Percentiles rank a stretch among this genome's conserved stretches.
Conservation (phyloP, 768 basidiomycete genomes). For the Lactarius akahatsu region DNA sequence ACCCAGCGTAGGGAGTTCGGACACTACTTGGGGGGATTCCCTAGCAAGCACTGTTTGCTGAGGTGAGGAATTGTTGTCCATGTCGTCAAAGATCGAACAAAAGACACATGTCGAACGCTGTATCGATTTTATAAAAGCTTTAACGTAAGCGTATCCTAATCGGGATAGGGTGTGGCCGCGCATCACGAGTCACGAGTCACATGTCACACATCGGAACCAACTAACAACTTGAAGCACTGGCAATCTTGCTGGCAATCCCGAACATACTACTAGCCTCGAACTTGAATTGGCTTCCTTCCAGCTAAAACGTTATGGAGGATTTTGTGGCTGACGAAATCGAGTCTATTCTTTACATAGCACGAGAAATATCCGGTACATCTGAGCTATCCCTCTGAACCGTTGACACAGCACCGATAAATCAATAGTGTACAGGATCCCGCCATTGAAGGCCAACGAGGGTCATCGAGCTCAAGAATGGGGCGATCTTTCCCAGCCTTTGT, state of each 20-base stretch:
- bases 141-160: not conserved
- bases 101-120: not conserved
- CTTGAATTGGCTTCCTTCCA: not conserved
- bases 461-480: conserved; percentile 94
- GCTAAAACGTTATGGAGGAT: conserved; percentile 45
- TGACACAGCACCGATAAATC: conserved; percentile 26
- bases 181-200: no score
- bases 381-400: conserved; percentile 22
- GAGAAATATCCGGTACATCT: conserved; percentile 78
- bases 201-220: not conserved
- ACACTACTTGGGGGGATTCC: conserved; percentile 37
- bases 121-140: no score
- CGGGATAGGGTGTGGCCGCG: not conserved
- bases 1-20: conserved; percentile 25
- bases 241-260: conserved; percentile 4
- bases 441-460: conserved; percentile 81
- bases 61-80: conserved; percentile 66
- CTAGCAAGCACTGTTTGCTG: conserved; percentile 42
- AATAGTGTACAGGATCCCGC: conserved; percentile 87
- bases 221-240: not conserved
- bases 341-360: conserved; percentile 84
- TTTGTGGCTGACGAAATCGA: conserved; percentile 75
- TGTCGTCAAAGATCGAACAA: conserved; percentile 31
- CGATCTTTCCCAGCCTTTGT: conserved; percentile 75
- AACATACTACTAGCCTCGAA: not conserved